These are phyloP conservation scores for Aspergillus nomiae DNA, from an alignment of 2,329 filamentous ascomycete species.

Conservation along the genomic window DNA sequence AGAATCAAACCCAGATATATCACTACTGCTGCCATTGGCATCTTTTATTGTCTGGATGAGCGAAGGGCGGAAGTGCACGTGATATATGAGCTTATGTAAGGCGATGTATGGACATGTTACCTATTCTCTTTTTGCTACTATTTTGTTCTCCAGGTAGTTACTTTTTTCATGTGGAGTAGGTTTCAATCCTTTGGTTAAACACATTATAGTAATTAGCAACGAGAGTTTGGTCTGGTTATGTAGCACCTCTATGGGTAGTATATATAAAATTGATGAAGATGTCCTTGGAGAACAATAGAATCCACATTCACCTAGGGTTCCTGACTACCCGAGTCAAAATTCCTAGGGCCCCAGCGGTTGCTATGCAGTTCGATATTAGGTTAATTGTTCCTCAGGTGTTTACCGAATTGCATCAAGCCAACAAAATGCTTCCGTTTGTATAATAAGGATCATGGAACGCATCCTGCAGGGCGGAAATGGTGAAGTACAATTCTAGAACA, in stretches of 20 bases:
- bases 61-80: constrained; percentile 3
- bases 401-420: background rate
- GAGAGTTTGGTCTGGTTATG: background rate
- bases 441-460: background rate
- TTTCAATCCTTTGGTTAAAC: background rate
- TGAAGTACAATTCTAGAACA: background rate
- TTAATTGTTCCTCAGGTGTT: background rate
- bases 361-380: background rate
- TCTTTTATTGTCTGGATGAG: constrained; percentile 2
- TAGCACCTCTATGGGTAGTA: background rate
- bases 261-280: background rate
- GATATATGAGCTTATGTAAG: constrained; percentile 8
- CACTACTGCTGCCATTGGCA: background rate
- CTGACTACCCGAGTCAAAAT: background rate
- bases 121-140: background rate
- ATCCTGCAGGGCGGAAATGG: background rate
- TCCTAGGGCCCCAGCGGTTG: background rate
- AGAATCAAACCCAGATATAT: background rate
- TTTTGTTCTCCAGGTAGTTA: background rate
- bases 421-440: background rate
- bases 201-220: background rate
- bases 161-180: background rate
- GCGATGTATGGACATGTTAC: background rate
- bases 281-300: background rate
- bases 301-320: background rate